Percentiles rank a stretch among this genome's conserved stretches.
phyloP scores from a whole-genome alignment of 2,329 filamentous ascomycete species.

The Penicillium griseofulvum region DNA sequence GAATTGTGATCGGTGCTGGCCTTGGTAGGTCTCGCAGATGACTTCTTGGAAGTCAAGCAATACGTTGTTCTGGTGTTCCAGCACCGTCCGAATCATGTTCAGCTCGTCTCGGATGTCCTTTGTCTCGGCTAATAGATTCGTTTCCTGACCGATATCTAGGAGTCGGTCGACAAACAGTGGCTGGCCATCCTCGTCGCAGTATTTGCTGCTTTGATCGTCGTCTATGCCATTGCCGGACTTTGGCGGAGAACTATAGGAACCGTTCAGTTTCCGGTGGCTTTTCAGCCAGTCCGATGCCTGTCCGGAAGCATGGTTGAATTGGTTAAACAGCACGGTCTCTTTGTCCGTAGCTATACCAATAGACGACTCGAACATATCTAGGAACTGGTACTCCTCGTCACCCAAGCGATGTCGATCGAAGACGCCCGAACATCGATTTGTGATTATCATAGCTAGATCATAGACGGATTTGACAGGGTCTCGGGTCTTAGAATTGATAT shows the following conservation, averaged over 20 bases:
- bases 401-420: slow-evolving; percentile 60
- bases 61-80: slow-evolving; percentile 40
- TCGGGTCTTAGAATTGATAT: slow-evolving; percentile 63
- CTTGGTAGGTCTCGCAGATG: slow-evolving; percentile 36
- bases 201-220: slow-evolving; percentile 17
- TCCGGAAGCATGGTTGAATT: slow-evolving; percentile 59
- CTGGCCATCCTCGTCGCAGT: slow-evolving; percentile 34
- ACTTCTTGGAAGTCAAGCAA: slow-evolving; percentile 36
- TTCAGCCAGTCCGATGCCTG: slow-evolving; percentile 57
- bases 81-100: slow-evolving; percentile 55
- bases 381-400: slow-evolving; percentile 61
- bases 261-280: slow-evolving; percentile 47
- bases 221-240: slow-evolving; percentile 5
- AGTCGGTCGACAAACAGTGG: slow-evolving; percentile 48
- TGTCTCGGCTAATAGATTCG: slow-evolving; percentile 60
- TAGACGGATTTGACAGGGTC: slow-evolving; percentile 61
- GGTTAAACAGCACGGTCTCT: slow-evolving; percentile 59
- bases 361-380: slow-evolving; percentile 66
- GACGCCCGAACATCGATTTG: slow-evolving; percentile 57
- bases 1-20: slow-evolving; percentile 38
- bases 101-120: slow-evolving; percentile 69
- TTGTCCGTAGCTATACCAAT: slow-evolving; percentile 55
- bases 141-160: slow-evolving; percentile 59
- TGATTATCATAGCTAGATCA: slow-evolving; percentile 62
- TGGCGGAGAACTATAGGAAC: slow-evolving; percentile 21